Conservation (phyloP, 2,329 filamentous ascomycete species). For the Colletotrichum sp. region DNA sequence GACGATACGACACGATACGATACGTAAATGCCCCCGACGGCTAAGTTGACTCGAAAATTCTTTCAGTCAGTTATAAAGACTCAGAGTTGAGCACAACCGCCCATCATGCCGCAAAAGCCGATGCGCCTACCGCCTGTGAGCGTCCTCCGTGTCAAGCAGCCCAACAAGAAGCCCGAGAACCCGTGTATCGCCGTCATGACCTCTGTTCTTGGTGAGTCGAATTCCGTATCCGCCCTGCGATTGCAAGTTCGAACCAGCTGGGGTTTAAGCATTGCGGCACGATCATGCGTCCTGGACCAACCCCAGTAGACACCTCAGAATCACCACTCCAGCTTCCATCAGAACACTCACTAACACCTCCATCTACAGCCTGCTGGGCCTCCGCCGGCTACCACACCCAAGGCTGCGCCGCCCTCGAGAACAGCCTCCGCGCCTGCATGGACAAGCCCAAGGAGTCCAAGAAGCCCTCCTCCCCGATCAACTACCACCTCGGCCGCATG, state of each 20-base stretch:
- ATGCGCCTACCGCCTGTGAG: constrained; percentile 65
- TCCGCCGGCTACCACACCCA: constrained; percentile 72
- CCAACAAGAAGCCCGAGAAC: constrained; percentile 54
- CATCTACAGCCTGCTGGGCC: constrained; percentile 76
- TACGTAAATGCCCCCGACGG: neutral
- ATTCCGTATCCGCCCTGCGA: neutral
- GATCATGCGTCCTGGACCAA: neutral
- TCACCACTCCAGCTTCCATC: neutral
- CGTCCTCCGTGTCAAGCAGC: constrained; percentile 58
- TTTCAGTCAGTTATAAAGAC: accelerated
- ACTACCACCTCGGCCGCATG: constrained; percentile 87
- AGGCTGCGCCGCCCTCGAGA: constrained; percentile 65
- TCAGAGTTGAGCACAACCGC: neutral
- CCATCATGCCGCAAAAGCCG: constrained; percentile 54
- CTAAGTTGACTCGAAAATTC: too few species aligned
- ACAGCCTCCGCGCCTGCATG: constrained; percentile 74
- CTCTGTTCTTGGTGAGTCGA: constrained; percentile 57
- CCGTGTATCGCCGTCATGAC: constrained; percentile 64
- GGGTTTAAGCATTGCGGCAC: neutral
- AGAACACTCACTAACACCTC: neutral
- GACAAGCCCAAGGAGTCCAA: constrained; percentile 68
- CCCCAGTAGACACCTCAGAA: neutral
- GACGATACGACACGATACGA: neutral
- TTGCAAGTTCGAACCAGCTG: neutral
- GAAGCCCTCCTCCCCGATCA: constrained; percentile 76